These are phyloP conservation scores for Lepidium didymum DNA, from an alignment of 345 rosid species.

Conservation along the genomic window DNA sequence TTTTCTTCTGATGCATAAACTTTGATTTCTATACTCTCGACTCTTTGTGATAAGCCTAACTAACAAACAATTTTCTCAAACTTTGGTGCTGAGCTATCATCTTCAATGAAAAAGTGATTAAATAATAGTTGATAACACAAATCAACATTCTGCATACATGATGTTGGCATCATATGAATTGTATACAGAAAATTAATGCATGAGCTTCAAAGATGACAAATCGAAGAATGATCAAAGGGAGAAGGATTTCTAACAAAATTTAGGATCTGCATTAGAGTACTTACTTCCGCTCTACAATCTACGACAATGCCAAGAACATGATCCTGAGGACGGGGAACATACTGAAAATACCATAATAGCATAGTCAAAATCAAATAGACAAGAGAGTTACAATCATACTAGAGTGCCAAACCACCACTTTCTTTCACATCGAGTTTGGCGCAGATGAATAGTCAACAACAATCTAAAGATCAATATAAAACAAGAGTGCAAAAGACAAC, in stretches of 20 bases:
- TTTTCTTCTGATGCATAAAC: neutral
- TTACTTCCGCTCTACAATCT: slow-evolving; percentile 75
- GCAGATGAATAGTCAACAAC: neutral
- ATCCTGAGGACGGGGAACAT: slow-evolving; percentile 62
- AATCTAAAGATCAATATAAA: neutral
- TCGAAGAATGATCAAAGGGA: neutral
- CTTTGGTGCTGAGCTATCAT: neutral
- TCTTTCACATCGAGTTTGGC: neutral
- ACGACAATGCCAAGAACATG: slow-evolving; percentile 73
- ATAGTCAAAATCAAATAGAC: neutral
- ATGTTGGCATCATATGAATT: neutral
- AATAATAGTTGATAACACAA: neutral
- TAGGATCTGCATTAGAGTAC: slow-evolving; percentile 5
- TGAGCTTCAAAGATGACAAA: neutral
- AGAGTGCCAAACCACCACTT: neutral
- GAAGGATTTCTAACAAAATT: neutral
- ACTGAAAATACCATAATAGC: slow-evolving; percentile 38
- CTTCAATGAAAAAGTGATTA: neutral
- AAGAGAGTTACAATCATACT: neutral
- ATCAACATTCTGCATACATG: neutral
- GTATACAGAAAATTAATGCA: neutral
- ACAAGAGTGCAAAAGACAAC: neutral
- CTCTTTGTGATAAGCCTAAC: neutral
- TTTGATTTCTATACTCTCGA: neutral
- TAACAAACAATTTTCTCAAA: neutral